These are phyloP conservation scores for Colletotrichum viniferum DNA, from an alignment of 2,329 filamentous ascomycete species.

Conservation along the genomic window DNA sequence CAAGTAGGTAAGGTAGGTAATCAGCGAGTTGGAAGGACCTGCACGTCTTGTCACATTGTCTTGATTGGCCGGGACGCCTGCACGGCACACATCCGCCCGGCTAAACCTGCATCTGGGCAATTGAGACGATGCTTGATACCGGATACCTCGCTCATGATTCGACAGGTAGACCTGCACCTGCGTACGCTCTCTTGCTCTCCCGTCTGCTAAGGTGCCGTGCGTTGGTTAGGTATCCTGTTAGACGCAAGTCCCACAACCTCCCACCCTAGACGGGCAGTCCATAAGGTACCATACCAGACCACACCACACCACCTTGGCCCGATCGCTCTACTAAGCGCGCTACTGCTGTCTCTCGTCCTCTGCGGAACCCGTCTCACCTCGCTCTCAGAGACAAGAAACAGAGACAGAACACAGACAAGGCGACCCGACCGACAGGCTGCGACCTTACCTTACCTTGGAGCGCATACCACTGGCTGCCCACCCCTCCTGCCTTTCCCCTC, in stretches of 20 bases:
- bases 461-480: background rate
- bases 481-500: background rate
- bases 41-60: background rate
- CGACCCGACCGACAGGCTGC: background rate
- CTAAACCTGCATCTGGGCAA: background rate
- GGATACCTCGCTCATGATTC: background rate
- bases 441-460: background rate
- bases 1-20: background rate
- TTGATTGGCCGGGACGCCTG: conserved; percentile 12
- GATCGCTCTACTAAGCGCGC: conserved; percentile 12
- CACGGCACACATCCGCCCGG: conserved; percentile 14
- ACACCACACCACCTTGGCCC: background rate
- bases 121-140: background rate
- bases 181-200: background rate
- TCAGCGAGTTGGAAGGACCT: background rate
- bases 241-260: conserved; percentile 5
- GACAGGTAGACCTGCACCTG: background rate
- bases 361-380: background rate
- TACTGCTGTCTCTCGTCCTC: background rate
- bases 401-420: background rate
- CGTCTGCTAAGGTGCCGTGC: background rate
- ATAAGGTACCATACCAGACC: background rate
- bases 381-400: background rate
- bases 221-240: background rate
- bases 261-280: too few species aligned